These are phyloP conservation scores for Pittosporum tobira DNA, from an alignment of 129 eudicot species.

Conservation along the genomic window DNA sequence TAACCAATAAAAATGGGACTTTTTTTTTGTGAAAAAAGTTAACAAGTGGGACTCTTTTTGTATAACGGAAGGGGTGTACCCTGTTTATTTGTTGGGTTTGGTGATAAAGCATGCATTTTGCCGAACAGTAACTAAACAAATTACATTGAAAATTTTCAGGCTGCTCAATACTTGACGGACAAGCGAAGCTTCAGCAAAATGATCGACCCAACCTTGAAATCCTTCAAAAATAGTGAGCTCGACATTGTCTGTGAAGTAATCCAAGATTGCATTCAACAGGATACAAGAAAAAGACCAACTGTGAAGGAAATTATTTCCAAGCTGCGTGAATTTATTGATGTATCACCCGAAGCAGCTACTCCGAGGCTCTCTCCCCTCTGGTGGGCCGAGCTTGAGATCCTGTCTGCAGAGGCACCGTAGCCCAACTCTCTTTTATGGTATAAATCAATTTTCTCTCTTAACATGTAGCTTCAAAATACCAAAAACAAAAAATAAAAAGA, in stretches of 20 bases:
- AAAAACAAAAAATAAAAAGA: no score
- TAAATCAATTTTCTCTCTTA: not conserved
- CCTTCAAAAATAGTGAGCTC: conserved; percentile 52
- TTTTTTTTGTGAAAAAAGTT: no score
- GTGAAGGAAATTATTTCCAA: conserved; percentile 44
- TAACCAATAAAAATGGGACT: no score
- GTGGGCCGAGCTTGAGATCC: conserved; percentile 98
- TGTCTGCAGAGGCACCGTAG: conserved; percentile 67
- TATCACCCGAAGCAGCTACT: conserved; percentile 71
- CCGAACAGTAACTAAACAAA: no score
- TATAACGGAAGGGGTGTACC: no score
- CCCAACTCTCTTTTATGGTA: not conserved
- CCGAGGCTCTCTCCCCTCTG: conserved; percentile 90
- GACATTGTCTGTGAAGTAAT: conserved; percentile 56
- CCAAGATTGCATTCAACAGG: conserved; percentile 53
- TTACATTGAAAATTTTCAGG: conserved; percentile 27
- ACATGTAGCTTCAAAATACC: not conserved
- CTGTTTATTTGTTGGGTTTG: no score
- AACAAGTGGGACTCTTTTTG: no score
- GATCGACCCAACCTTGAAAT: conserved; percentile 59
- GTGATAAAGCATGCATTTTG: no score
- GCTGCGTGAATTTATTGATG: conserved; percentile 38
- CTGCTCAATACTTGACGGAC: conserved; percentile 39
- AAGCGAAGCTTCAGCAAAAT: conserved; percentile 22
- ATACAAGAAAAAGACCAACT: conserved; percentile 50